These are phyloP conservation scores for Lagerstroemia fauriei DNA, from an alignment of 441 rosid species.

Conservation along the genomic window DNA sequence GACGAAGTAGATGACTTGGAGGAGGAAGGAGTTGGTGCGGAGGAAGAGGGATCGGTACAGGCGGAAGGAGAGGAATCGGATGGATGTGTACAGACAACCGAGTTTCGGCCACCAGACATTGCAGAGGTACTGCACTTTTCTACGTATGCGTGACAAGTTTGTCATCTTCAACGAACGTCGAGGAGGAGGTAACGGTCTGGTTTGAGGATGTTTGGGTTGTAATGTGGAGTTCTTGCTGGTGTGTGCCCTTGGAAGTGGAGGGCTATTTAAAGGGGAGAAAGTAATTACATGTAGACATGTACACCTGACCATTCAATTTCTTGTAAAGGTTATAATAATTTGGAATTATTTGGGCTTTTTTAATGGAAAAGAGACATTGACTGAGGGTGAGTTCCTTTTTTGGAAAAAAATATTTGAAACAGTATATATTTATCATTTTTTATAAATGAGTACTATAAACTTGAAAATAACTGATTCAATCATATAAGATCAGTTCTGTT, in stretches of 20 bases:
- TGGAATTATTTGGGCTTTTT: no score
- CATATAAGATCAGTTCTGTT: no score
- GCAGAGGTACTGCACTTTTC: neutral
- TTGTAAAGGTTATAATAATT: no score
- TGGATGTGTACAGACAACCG: neutral
- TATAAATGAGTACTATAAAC: no score
- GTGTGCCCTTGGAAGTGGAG: neutral
- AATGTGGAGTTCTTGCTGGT: neutral
- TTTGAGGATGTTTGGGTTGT: neutral
- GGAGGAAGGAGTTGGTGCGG: conserved; percentile 27
- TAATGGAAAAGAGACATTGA: no score
- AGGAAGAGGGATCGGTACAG: neutral
- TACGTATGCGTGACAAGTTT: neutral
- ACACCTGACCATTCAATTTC: neutral
- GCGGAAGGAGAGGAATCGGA: neutral
- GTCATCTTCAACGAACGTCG: neutral
- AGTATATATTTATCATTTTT: no score
- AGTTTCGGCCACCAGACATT: neutral
- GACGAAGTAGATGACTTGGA: conserved; percentile 37
- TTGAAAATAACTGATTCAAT: no score
- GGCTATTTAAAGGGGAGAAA: neutral
- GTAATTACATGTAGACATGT: neutral
- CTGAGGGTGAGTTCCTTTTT: no score
- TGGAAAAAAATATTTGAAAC: no score
- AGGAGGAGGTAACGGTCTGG: neutral